Percentiles rank a stretch among this genome's conserved stretches.
Conservation (phyloP, 345 rosid species). For the Rhizophora mangle region DNA sequence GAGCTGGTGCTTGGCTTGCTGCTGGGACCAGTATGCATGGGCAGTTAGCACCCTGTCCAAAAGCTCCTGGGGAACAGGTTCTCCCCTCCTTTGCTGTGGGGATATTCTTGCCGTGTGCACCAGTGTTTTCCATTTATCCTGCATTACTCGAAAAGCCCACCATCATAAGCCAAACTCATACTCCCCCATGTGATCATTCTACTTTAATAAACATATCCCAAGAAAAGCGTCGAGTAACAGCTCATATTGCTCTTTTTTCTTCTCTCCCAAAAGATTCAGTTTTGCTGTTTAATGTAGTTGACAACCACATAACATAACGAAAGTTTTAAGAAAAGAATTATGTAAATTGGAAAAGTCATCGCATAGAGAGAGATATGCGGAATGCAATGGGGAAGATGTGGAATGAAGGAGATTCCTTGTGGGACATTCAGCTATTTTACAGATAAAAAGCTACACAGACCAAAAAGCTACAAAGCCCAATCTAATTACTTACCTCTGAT, state of each 20-base stretch:
- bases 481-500: constrained; percentile 31
- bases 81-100: constrained; percentile 97
- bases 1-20: constrained; percentile 70
- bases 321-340: background rate
- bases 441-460: constrained; percentile 25
- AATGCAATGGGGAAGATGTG: background rate
- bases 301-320: background rate
- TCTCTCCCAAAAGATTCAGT: constrained; percentile 1
- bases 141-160: constrained; percentile 15
- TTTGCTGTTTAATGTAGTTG: background rate
- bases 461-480: constrained; percentile 1
- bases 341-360: background rate
- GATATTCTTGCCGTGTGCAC: constrained; percentile 97
- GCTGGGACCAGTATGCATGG: constrained; percentile 93
- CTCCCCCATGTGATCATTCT: background rate
- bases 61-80: constrained; percentile 98
- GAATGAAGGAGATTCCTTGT: constrained; percentile 27
- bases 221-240: background rate
- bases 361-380: background rate
- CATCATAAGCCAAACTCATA: constrained; percentile 2
- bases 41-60: constrained; percentile 81
- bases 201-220: background rate
- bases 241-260: background rate
- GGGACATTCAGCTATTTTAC: constrained; percentile 19
- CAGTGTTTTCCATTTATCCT: constrained; percentile 99